Base-by-base conservation (phyloP, 768 basidiomycete species). In the Tulasnella sp. region DNA sequence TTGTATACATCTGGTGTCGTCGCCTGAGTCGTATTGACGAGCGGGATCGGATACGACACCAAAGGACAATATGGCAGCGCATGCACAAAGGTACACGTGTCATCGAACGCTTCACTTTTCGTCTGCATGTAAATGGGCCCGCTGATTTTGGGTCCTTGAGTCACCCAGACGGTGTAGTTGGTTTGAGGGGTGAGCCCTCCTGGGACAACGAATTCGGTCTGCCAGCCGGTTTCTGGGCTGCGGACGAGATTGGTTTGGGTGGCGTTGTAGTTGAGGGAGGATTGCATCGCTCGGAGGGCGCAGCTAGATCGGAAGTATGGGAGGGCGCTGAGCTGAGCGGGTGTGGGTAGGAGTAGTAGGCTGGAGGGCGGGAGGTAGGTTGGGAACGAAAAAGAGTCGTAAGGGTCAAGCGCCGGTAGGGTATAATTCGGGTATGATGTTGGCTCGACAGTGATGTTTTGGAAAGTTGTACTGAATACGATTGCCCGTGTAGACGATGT, bases 141-240 rank as follows among this genome's bases (percentile, higher is more conserved):
- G 58, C 77, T 80, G 50, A 88, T 77, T 65, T 78, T 77, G 48
- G 77, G 74, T 7, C 70, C 73, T 60, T 80, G 76, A 4, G 34
- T 65, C 13, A 82, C 77, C 66, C 82, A 91, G 0, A 78, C 81
- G 0, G 88, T 90, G 65, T 92, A 93, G 65, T 93, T 93, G 30
- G 85, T 88, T 9, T 73, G 73, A 4, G 83, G 75, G 1, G 73
- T 70, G 17, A 94, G 73, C 0, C 77, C 80, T 0, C 75, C 76
- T 8, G 47, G 58, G 17, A 88, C 60, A 1, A 86, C 67, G 77
- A 82, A 92, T 65, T 90, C 85, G 27, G 70, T 78, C 50, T 87
- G 71, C 81, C 81, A 86, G 0, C 86, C 88, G 0, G 73, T 67
- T 1, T 59, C 60, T 0, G 66, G 55, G 64, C 80, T 79, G 47